Evolutionary conservation across 140 eudicot species (phyloP).

Genomic region (Cichorium intybus): DNA sequence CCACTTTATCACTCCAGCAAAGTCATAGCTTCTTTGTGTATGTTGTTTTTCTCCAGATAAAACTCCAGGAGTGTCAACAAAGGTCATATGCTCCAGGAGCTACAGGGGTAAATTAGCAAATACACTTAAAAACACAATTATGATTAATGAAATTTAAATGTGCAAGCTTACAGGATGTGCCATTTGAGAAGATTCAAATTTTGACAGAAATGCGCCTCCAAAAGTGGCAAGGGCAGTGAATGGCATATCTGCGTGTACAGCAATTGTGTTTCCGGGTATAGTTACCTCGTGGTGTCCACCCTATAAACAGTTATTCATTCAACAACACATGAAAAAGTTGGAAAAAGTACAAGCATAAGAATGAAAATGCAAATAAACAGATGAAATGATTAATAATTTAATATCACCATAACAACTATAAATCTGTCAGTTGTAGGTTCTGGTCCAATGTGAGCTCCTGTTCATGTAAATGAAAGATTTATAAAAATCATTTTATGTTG

Average conservation of each 20-base stretch:
- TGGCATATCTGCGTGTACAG: slow-evolving; percentile 93
- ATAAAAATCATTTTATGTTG: neutral
- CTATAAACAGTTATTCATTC: slow-evolving; percentile 33
- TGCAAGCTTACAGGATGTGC: slow-evolving; percentile 70
- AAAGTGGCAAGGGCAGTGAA: slow-evolving; percentile 67
- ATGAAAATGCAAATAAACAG: neutral
- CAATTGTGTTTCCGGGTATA: slow-evolving; percentile 90
- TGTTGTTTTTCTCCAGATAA: slow-evolving; percentile 93
- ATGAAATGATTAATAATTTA: neutral
- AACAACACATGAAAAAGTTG: neutral
- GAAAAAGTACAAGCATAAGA: neutral
- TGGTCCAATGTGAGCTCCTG: slow-evolving; percentile 92
- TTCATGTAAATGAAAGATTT: slow-evolving; percentile 7
- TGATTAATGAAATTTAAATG: neutral
- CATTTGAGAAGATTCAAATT: slow-evolving; percentile 95
- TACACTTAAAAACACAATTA: neutral
- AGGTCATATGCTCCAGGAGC: slow-evolving; percentile 81
- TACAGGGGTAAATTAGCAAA: slow-evolving; percentile 6
- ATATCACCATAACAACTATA: slow-evolving; percentile 69
- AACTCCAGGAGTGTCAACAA: slow-evolving; percentile 97
- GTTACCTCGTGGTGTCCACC: slow-evolving; percentile 92
- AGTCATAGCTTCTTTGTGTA: slow-evolving; percentile 88
- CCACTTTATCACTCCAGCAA: slow-evolving; percentile 92
- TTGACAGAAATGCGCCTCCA: slow-evolving; percentile 87
- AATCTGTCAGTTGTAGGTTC: slow-evolving; percentile 88